A percentile compares a stretch with the other conserved stretches of the same genome.
phyloP scores from a whole-genome alignment of 345 rosid species.

The Lumnitzera racemosa region DNA sequence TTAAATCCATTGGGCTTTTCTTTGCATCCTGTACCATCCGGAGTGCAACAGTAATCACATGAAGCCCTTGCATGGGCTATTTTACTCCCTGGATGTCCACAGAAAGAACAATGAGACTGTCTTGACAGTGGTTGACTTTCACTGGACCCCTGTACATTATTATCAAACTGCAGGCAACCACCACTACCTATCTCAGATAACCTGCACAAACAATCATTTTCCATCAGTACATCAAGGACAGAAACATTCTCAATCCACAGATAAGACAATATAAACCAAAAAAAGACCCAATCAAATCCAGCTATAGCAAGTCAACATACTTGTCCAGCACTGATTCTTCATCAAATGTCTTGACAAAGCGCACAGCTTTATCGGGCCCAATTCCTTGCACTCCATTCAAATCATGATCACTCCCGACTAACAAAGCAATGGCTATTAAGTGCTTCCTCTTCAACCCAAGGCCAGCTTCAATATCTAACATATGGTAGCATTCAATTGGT shows the following conservation, averaged over 20 bases:
- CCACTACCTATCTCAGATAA: conserved; percentile 53
- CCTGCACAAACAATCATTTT: conserved; percentile 25
- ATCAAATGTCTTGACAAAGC: conserved; percentile 46
- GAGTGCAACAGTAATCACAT: conserved; percentile 49
- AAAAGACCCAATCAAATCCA: not conserved
- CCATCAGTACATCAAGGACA: conserved; percentile 1
- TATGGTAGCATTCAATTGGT: conserved; percentile 82
- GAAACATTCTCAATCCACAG: conserved; percentile 9
- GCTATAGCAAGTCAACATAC: conserved; percentile 17
- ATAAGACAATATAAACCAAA: not conserved
- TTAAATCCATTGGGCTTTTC: conserved; percentile 52
- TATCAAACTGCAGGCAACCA: conserved; percentile 18
- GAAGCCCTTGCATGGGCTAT: conserved; percentile 51
- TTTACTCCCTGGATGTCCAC: conserved; percentile 90
- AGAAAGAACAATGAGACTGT: conserved; percentile 69
- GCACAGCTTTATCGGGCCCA: conserved; percentile 69
- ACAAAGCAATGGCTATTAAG: conserved; percentile 73
- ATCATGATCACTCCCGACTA: conserved; percentile 87
- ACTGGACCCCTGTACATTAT: conserved; percentile 17
- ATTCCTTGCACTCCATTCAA: conserved; percentile 70
- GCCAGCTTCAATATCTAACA: conserved; percentile 80
- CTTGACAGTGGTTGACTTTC: conserved; percentile 31
- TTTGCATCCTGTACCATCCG: conserved; percentile 39
- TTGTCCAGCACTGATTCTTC: conserved; percentile 62
- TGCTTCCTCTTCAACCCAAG: conserved; percentile 76